Evolutionary conservation across 768 basidiomycete species (phyloP), one percentile per base, ranked within the genome.

Genomic region (Auricularia heimuer): DNA sequence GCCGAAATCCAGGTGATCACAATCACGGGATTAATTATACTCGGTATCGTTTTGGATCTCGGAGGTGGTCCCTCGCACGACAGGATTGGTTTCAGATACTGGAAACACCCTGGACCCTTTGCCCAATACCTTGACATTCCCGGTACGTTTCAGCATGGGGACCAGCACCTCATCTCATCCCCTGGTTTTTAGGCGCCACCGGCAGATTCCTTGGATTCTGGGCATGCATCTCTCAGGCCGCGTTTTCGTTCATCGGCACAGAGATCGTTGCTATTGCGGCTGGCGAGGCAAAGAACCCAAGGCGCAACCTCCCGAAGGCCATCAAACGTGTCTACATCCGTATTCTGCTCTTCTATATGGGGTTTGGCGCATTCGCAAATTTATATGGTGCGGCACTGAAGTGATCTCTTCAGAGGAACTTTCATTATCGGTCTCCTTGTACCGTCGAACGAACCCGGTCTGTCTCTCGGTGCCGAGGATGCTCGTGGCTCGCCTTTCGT

Each of bases 1-100:
- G 91, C 91, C 80, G 92, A 90, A 7, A 92, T 96, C 78, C 95
- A 95, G 75, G 89, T 96, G n/a, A 75, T 95, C 67, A 89, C 90
- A 0, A 90, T 94, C 68, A 82, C 80, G 3, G 91, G 88, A 65
- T 70, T 81, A n/a, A 80, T 83, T 70, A 81, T 85, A 68, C 74
- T 81, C 67, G 82, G 79, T 37, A 81, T 94, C 72, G 79, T 95
- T 37, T 77, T 96, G 47, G 92, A 94, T 72, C 85, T 93, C 51
- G 95, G 95, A 67, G 94, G 92, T 65, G 94, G 91, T 2, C 94
- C 93, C 6, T 75, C 83, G 69, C 88, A 89, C 70, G 90, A 92
- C 71, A 83, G 90, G 51, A 80, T 87, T 65, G 89, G 89, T 0
- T 88, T 88, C 74, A 79, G 86, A 35, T 92, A 89, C 78, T 95